phyloP scores from a whole-genome alignment of 495 filamentous ascomycete species.

The Talaromyces adpressus region DNA sequence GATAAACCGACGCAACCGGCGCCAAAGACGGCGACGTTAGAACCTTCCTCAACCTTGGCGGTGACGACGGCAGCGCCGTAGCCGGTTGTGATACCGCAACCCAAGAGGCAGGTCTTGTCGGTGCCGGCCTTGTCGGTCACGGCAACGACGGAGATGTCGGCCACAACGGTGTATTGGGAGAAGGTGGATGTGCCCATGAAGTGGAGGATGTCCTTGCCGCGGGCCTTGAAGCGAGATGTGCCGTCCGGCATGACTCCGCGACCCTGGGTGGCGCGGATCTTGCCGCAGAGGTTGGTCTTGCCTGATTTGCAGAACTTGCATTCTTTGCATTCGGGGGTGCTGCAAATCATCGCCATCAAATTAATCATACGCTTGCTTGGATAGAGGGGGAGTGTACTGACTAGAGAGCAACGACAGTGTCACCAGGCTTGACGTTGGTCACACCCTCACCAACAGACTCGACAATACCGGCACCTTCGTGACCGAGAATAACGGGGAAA shows the following conservation, averaged over 20 bases:
- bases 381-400: constrained; percentile 28
- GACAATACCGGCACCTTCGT: constrained; percentile 95
- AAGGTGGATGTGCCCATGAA: constrained; percentile 99
- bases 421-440: constrained; percentile 75
- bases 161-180: constrained; percentile 96
- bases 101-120: constrained; percentile 91
- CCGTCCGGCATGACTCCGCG: constrained; percentile 97
- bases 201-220: constrained; percentile 89
- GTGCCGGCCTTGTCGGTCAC: constrained; percentile 88
- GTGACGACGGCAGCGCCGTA: constrained; percentile 95
- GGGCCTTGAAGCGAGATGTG: constrained; percentile 89
- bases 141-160: constrained; percentile 95
- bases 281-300: constrained; percentile 99
- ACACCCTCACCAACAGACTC: constrained; percentile 96
- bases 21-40: constrained; percentile 89
- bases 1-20: constrained; percentile 92
- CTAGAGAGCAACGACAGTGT: constrained; percentile 93
- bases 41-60: constrained; percentile 81
- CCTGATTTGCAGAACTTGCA: constrained; percentile 99
- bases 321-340: constrained; percentile 91
- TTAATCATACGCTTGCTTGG: neutral
- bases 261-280: constrained; percentile 96
- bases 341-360: constrained; percentile 20
- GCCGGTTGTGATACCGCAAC: constrained; percentile 97
- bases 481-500: constrained; percentile 92